Conservation (phyloP, 2,329 filamentous ascomycete species). For the Aulographum hederae region DNA sequence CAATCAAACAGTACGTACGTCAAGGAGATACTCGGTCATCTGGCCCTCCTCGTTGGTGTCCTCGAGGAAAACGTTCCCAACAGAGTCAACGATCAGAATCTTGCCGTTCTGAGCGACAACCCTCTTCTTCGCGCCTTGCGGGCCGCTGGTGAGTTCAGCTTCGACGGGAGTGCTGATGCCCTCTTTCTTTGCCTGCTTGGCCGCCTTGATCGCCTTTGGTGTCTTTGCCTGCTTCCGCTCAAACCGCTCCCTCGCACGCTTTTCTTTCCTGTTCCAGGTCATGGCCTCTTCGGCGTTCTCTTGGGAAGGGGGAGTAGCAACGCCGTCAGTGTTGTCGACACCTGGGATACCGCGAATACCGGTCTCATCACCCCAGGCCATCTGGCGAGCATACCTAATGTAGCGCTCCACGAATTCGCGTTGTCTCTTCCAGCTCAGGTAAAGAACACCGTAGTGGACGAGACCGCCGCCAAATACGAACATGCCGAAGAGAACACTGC, state of each 20-base stretch:
- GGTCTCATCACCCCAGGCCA: constrained; percentile 75
- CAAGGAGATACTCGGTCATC: constrained; percentile 66
- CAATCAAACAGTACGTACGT: constrained; percentile 40
- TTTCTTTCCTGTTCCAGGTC: constrained; percentile 63
- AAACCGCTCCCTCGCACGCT: constrained; percentile 75
- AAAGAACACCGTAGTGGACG: constrained; percentile 71
- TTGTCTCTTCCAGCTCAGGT: constrained; percentile 78
- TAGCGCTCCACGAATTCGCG: constrained; percentile 82
- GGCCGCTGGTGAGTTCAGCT: constrained; percentile 31
- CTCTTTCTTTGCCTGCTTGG: constrained; percentile 30
- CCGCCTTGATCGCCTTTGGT: constrained; percentile 17
- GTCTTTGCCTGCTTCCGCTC: constrained; percentile 41
- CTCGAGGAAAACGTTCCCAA: constrained; percentile 89
- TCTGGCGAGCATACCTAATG: constrained; percentile 71
- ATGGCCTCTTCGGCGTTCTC: constrained; percentile 18
- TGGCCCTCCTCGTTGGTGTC: constrained; percentile 77
- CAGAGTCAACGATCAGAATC: constrained; percentile 76
- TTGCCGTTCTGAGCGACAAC: constrained; percentile 93
- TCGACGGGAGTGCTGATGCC: constrained; percentile 36
- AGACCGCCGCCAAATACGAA: constrained; percentile 70
- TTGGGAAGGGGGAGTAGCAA: not conserved
- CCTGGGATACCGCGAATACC: constrained; percentile 49
- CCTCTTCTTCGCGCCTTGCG: constrained; percentile 64
- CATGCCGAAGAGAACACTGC: constrained; percentile 63
- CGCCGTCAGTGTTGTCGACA: constrained; percentile 25